Conservation (phyloP, 208 protist species). For the Leishmania braziliensis region DNA sequence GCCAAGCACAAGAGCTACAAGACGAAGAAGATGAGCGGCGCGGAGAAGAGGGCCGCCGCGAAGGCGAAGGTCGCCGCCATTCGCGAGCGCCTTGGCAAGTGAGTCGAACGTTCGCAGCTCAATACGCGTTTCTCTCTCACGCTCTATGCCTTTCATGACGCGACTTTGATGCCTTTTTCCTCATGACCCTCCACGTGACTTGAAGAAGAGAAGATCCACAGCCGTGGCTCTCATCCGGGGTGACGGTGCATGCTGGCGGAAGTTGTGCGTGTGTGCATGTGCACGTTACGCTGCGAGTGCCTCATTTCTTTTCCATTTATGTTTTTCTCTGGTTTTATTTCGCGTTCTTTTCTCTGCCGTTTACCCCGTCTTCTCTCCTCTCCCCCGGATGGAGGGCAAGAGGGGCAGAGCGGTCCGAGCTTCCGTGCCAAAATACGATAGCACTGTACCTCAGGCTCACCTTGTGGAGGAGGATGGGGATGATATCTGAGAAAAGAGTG, state of each 20-base stretch:
- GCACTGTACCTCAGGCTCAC: no score
- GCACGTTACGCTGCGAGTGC: neutral
- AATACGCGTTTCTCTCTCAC: no score
- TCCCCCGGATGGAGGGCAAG: no score
- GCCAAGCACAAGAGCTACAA: conserved; percentile 52
- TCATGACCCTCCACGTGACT: neutral
- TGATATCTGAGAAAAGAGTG: neutral
- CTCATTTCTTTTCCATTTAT: neutral
- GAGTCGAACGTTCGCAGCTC: neutral
- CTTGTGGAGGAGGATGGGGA: neutral
- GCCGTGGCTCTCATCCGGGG: neutral
- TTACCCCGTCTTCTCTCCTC: neutral
- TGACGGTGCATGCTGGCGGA: neutral
- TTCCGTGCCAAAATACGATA: neutral
- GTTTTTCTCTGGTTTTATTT: neutral
- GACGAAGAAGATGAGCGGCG: conserved; percentile 49
- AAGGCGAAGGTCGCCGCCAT: conserved; percentile 56
- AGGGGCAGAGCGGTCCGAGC: neutral
- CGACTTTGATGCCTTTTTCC: neutral
- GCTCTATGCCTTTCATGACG: no score
- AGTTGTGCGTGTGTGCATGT: neutral
- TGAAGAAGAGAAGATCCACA: neutral
- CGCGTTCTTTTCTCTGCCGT: neutral
- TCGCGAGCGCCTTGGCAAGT: conserved; percentile 55
- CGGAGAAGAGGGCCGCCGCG: conserved; percentile 45